Conservation (phyloP, 805 yeast genomes). For the Saturnispora sanitii region DNA sequence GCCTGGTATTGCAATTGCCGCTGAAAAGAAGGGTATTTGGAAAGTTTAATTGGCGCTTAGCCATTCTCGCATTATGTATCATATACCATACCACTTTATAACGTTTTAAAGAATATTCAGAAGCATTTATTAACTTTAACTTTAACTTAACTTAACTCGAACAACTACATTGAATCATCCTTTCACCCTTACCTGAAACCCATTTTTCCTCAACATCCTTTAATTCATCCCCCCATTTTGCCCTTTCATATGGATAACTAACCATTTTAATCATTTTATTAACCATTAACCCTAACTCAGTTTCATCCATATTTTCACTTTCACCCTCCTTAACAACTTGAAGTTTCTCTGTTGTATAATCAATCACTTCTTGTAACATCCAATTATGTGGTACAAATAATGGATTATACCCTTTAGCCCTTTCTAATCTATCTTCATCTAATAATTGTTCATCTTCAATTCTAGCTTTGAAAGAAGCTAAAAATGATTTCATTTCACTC, state of each 20-base stretch:
- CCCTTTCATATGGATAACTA: slow-evolving; percentile 58
- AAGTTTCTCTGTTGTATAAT: slow-evolving; percentile 28
- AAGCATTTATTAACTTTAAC: no score
- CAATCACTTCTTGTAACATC: slow-evolving; percentile 77
- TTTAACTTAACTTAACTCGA: slow-evolving; percentile 31
- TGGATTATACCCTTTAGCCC: slow-evolving; percentile 55
- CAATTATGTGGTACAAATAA: slow-evolving; percentile 74
- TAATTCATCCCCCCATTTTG: slow-evolving; percentile 57
- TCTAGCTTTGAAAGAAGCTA: slow-evolving; percentile 37
- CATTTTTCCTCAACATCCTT: slow-evolving; percentile 50
- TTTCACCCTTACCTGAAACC: slow-evolving; percentile 41
- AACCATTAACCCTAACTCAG: slow-evolving; percentile 29
- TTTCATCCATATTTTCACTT: no score
- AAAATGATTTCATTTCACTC: slow-evolving; percentile 39
- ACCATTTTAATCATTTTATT: slow-evolving; percentile 62
- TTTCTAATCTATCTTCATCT: slow-evolving; percentile 30
- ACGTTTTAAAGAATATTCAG: background rate
- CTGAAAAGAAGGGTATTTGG: slow-evolving; percentile 23
- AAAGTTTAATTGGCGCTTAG: no score
- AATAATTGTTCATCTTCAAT: slow-evolving; percentile 25
- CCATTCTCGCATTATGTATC: background rate
- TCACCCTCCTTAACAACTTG: slow-evolving; percentile 1
- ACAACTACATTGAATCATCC: slow-evolving; percentile 73
- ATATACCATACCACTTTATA: background rate
- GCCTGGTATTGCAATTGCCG: slow-evolving; percentile 19